Percentiles rank a stretch among this genome's conserved stretches.
Conservation (phyloP, 2,329 filamentous ascomycete species). For the Nemania diffusa region DNA sequence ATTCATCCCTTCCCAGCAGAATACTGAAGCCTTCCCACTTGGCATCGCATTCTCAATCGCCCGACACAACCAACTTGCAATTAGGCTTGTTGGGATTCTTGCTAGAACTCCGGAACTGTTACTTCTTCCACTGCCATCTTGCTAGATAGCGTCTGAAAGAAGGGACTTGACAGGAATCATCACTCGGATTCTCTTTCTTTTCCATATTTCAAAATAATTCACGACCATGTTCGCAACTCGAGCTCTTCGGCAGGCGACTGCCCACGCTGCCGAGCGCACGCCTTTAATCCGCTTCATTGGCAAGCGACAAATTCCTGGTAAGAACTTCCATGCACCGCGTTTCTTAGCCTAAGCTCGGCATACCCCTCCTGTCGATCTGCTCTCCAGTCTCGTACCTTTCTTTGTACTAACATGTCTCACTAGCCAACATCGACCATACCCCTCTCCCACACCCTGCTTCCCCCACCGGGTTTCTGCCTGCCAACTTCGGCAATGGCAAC, state of each 20-base stretch:
- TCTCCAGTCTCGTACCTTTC: neutral
- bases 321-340: constrained; percentile 38
- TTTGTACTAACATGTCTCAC: constrained; percentile 37
- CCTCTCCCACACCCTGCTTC: constrained; percentile 79
- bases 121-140: neutral
- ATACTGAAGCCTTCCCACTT: neutral
- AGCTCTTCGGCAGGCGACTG: constrained; percentile 67
- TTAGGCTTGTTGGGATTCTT: neutral
- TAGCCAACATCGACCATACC: constrained; percentile 77
- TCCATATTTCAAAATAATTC: constrained; percentile 29
- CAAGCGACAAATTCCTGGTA: constrained; percentile 68
- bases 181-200: constrained; percentile 11
- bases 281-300: constrained; percentile 72
- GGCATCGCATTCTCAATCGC: neutral
- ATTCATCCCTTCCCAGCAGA: neutral
- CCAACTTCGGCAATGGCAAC: constrained; percentile 57
- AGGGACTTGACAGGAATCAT: neutral
- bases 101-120: neutral
- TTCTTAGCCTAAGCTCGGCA: neutral
- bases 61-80: neutral
- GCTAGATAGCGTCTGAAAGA: neutral
- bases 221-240: constrained; percentile 65
- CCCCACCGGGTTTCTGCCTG: constrained; percentile 71
- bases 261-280: constrained; percentile 67
- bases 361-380: neutral